phyloP scores from a whole-genome alignment of 192 early-diverging fungal species.

The Chytriomyces confervae region DNA sequence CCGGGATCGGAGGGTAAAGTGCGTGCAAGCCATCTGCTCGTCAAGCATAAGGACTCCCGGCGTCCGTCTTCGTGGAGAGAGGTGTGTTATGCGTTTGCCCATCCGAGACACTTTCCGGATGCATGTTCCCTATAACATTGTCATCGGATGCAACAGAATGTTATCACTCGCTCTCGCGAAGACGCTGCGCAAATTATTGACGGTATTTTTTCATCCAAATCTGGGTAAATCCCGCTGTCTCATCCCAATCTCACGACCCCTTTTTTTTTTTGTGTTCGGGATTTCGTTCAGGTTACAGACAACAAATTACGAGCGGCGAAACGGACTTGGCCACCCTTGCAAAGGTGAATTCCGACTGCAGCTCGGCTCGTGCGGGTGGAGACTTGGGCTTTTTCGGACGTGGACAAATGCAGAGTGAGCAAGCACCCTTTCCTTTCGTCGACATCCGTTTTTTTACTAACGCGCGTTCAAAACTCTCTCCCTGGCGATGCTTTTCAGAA shows the following conservation, averaged over 20 bases:
- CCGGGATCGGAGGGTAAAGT: slow-evolving; percentile 41
- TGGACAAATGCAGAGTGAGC: slow-evolving; percentile 84
- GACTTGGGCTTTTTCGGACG: slow-evolving; percentile 87
- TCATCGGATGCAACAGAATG: slow-evolving; percentile 50
- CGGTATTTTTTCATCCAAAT: no score
- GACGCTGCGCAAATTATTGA: slow-evolving; percentile 65
- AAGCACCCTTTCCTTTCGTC: neutral
- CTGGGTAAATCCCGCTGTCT: no score
- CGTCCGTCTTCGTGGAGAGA: slow-evolving; percentile 91
- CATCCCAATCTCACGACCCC: neutral
- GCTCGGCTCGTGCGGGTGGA: slow-evolving; percentile 85
- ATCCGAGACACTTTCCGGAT: no score
- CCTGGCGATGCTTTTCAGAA: slow-evolving; percentile 34
- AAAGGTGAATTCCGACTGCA: slow-evolving; percentile 83
- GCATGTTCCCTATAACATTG: no score
- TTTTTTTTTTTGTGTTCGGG: no score
- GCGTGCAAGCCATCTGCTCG: slow-evolving; percentile 87
- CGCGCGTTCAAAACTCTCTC: neutral
- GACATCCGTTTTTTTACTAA: slow-evolving; percentile 15
- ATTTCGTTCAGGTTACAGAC: slow-evolving; percentile 56
- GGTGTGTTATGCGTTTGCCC: slow-evolving; percentile 44
- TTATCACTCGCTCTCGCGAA: slow-evolving; percentile 90
- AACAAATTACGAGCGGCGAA: slow-evolving; percentile 67
- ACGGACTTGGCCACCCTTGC: slow-evolving; percentile 76
- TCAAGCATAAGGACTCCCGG: slow-evolving; percentile 86